Evolutionary conservation across 2,329 filamentous ascomycete species (phyloP).

Genomic region (Beauveria sp.): DNA sequence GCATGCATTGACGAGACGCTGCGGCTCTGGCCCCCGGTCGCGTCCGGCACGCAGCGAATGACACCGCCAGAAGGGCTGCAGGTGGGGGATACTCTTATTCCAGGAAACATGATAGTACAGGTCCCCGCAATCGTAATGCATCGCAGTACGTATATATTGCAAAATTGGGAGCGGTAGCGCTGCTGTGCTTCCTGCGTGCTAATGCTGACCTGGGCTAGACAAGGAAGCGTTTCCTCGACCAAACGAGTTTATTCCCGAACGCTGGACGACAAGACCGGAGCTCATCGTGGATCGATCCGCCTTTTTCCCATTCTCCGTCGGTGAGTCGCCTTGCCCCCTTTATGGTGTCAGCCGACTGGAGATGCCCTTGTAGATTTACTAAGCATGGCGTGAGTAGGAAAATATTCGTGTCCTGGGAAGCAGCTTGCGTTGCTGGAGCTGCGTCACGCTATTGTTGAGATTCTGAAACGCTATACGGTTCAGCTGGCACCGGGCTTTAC

Average conservation of each 20-base stretch:
- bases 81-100: conserved; percentile 26
- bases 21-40: conserved; percentile 30
- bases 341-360: neutral
- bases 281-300: conserved; percentile 18
- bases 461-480: conserved; percentile 4
- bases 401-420: conserved; percentile 28
- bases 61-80: conserved; percentile 30
- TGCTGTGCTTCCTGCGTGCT: neutral
- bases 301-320: conserved; percentile 22
- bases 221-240: conserved; percentile 14
- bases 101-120: conserved; percentile 27
- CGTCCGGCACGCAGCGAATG: conserved; percentile 25
- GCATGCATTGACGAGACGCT: conserved; percentile 33
- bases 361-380: neutral
- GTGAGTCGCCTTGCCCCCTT: conserved; percentile 12
- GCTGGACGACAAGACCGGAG: conserved; percentile 25
- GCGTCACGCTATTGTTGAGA: neutral
- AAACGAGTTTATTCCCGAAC: conserved; percentile 26
- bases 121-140: conserved; percentile 19
- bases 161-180: no score
- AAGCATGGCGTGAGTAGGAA: neutral
- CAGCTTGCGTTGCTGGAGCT: conserved; percentile 28
- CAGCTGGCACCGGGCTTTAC: neutral
- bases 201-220: conserved; percentile 4
- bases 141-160: neutral